Base-by-base conservation (phyloP, 192 early-diverging fungal genomes). In the Phycomyces nitens region DNA sequence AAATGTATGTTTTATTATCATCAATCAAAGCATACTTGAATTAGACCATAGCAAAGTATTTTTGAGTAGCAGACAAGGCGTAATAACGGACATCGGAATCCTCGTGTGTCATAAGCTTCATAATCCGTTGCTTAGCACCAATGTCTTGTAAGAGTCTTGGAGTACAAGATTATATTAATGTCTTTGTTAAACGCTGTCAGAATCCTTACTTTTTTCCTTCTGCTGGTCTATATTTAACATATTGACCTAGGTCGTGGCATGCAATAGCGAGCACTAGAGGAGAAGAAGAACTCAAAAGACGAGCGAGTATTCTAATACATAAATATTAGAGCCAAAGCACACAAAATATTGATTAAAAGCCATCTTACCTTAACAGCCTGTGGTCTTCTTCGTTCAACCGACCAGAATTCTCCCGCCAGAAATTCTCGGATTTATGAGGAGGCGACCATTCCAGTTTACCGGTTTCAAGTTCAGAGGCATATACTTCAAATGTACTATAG, bases 241-340 rank as follows among this genome's bases (percentile, higher is more conserved):
- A 97, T 82, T 97, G 94, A 51, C 94, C 91, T 62, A 99, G 68
- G 76, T 99, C 96, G 61, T 95, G 90, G 55, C 89, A 89, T 3
- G 96, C 93, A n/a, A 99, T 88, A 1, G 93, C 88, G 24, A 96
- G 77, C 16, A 89, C 87, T 6, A 81, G 56, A 22, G 84, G 76
- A 24, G 70, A 69, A 11, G 82, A 79, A 0, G 86, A 81, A 27
- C 75, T 79, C 39, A 91, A 62, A 39, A 88, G 62, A 23, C 86
- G 75, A 15, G 85, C 77, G 40, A 93, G 63, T 21, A 76, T 65
- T 47, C 89, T 91, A 56, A 6, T 34, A 20, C 23, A 56, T 24
- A 18, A 50, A 72, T 21, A 15, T 21, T 16, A 44, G 53, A 15
- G 9, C 26, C 14, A 47, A 59, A 16, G 52, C 14, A 39, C 38